phyloP scores from a whole-genome alignment of 768 basidiomycete species.

The Tylopilus balloui region DNA sequence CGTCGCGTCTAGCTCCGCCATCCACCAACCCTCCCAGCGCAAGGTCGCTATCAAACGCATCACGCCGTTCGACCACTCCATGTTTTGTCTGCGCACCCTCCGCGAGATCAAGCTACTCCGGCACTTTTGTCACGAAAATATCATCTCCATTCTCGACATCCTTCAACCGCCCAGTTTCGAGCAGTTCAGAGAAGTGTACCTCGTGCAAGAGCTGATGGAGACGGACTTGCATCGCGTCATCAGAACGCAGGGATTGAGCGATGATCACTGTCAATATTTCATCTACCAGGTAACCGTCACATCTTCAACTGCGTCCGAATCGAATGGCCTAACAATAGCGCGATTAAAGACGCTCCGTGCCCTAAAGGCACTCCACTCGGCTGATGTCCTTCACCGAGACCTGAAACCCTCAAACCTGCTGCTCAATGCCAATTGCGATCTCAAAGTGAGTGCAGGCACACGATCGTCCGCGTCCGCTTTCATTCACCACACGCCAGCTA shows the following conservation, averaged over 20 bases:
- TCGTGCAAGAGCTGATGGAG: constrained; percentile 77
- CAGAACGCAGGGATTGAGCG: constrained; percentile 86
- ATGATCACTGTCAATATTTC: constrained; percentile 97
- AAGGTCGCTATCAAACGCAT: constrained; percentile 97
- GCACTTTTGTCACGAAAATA: constrained; percentile 82
- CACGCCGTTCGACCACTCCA: constrained; percentile 89
- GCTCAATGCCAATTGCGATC: constrained; percentile 93
- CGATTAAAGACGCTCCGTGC: constrained; percentile 77
- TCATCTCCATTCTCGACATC: constrained; percentile 95
- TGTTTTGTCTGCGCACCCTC: constrained; percentile 83
- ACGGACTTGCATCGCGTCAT: constrained; percentile 97
- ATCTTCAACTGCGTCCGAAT: neutral
- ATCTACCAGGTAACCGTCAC: constrained; percentile 73
- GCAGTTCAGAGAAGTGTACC: constrained; percentile 81
- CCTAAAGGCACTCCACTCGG: constrained; percentile 90
- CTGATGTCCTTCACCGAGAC: constrained; percentile 93
- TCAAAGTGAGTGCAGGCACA: constrained; percentile 58
- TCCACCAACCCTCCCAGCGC: constrained; percentile 70
- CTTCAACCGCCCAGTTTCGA: constrained; percentile 73
- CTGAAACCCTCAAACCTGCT: constrained; percentile 95
- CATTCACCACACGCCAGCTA: constrained; percentile 39
- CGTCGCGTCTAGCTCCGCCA: constrained; percentile 49
- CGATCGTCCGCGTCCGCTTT: neutral
- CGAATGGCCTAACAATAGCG: too few relatives aligned
- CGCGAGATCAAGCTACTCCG: constrained; percentile 91